Percentiles rank a stretch among this genome's conserved stretches.
Evolutionary conservation across 192 early-diverging fungal genomes (phyloP).

Genomic region (Lobulomyces angularis): DNA sequence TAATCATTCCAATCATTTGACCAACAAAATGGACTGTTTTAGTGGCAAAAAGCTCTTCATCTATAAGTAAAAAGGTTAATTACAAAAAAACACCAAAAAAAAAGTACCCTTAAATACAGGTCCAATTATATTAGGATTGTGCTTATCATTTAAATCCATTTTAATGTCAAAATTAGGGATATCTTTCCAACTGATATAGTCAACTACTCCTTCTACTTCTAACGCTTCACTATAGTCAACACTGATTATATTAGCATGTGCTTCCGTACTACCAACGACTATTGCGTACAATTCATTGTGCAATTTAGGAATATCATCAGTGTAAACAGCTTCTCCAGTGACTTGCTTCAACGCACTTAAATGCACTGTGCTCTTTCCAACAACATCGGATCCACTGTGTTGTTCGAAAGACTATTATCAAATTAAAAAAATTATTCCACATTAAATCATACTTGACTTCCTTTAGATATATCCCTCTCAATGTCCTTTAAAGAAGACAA

Average conservation of each 20-base stretch:
- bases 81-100: slow-evolving; percentile 16
- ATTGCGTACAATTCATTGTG: slow-evolving; percentile 56
- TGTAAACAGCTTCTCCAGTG: slow-evolving; percentile 71
- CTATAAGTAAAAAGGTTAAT: no score
- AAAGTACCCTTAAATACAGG: slow-evolving; percentile 25
- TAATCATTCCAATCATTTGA: slow-evolving; percentile 67
- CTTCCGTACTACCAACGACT: slow-evolving; percentile 50
- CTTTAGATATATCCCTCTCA: slow-evolving; percentile 13
- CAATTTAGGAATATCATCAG: slow-evolving; percentile 68
- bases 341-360: slow-evolving; percentile 67
- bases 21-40: slow-evolving; percentile 52
- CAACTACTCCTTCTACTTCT: slow-evolving; percentile 44
- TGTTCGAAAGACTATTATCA: no score
- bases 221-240: slow-evolving; percentile 53
- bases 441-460: slow-evolving; percentile 15
- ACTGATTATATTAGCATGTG: slow-evolving; percentile 54
- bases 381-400: slow-evolving; percentile 14
- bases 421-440: no score
- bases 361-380: slow-evolving; percentile 62
- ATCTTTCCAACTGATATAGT: slow-evolving; percentile 55
- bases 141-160: slow-evolving; percentile 10
- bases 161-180: slow-evolving; percentile 47
- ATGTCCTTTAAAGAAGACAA: slow-evolving; percentile 15
- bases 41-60: slow-evolving; percentile 74
- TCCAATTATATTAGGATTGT: slow-evolving; percentile 34